phyloP scores from a whole-genome alignment of 2,329 filamentous ascomycete species.

The Emergomyces orientalis region DNA sequence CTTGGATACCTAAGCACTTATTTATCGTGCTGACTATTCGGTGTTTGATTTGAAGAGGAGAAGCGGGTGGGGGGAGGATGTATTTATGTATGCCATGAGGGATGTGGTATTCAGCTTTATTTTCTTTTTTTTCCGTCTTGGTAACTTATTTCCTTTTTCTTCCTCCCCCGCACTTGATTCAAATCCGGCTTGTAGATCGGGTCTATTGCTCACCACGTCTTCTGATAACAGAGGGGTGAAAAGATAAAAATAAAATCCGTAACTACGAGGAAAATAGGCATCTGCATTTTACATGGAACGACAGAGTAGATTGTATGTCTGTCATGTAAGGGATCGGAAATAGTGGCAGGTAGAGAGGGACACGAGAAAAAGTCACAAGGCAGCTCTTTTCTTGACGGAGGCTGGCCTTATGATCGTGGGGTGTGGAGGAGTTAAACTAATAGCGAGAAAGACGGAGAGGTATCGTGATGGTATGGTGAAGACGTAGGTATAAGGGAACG shows the following conservation, averaged over 20 bases:
- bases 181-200: not conserved
- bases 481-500: not conserved
- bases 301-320: not conserved
- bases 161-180: not conserved
- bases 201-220: not conserved
- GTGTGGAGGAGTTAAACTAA: not conserved
- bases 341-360: not conserved
- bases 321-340: not conserved
- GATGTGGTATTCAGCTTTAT: no score
- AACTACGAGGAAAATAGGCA: not conserved
- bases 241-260: not conserved
- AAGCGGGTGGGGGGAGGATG: not conserved
- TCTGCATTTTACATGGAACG: not conserved
- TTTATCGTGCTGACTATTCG: not conserved
- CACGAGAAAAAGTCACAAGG: constrained; percentile 3
- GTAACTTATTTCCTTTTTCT: not conserved
- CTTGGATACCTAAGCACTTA: not conserved
- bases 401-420: not conserved
- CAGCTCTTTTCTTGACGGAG: not conserved
- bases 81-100: not conserved
- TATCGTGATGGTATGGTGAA: not conserved
- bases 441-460: not conserved
- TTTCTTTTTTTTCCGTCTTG: not conserved
- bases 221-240: not conserved
- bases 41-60: not conserved